These are phyloP conservation scores for Sporisorium sorghi DNA, from an alignment of 1,284 basidiomycete species.

Conservation along the genomic window DNA sequence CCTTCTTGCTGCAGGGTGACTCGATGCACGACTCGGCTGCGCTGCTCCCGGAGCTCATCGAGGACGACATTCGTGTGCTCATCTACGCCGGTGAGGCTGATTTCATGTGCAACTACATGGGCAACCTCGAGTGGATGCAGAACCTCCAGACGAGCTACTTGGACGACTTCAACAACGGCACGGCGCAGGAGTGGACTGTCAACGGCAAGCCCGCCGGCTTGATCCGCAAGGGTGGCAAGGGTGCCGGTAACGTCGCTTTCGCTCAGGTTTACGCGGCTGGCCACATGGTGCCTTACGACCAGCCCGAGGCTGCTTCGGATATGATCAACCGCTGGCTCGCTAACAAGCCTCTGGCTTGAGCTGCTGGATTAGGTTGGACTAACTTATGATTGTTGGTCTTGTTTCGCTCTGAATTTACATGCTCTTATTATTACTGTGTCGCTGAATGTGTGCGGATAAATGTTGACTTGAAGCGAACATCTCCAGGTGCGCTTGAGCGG, in stretches of 20 bases:
- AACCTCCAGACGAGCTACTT: conserved; percentile 57
- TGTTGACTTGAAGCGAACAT: not conserved
- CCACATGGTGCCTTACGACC: conserved; percentile 76
- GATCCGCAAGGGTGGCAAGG: conserved; percentile 60
- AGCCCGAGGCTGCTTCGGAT: conserved; percentile 79
- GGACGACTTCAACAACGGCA: conserved; percentile 58
- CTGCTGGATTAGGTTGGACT: not conserved
- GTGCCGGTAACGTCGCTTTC: conserved; percentile 61
- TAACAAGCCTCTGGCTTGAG: conserved; percentile 69
- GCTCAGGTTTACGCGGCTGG: conserved; percentile 57
- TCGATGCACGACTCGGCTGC: conserved; percentile 81
- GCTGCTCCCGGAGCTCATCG: conserved; percentile 80
- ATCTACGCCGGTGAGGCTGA: conserved; percentile 89
- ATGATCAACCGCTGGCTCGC: conserved; percentile 74
- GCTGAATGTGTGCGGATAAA: not conserved
- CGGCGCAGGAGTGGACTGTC: conserved; percentile 44
- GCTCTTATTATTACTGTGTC: too few species aligned
- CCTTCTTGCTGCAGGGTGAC: conserved; percentile 80
- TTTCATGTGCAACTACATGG: conserved; percentile 72
- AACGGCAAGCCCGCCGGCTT: conserved; percentile 58
- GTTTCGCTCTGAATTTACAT: too few species aligned
- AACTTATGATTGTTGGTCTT: too few species aligned
- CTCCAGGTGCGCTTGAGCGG: not conserved
- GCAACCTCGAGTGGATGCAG: conserved; percentile 65
- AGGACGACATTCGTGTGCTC: conserved; percentile 80